Percentiles rank a stretch among this genome's conserved stretches.
Conservation (phyloP, 345 rosid species). For the Triadica sebifera region DNA sequence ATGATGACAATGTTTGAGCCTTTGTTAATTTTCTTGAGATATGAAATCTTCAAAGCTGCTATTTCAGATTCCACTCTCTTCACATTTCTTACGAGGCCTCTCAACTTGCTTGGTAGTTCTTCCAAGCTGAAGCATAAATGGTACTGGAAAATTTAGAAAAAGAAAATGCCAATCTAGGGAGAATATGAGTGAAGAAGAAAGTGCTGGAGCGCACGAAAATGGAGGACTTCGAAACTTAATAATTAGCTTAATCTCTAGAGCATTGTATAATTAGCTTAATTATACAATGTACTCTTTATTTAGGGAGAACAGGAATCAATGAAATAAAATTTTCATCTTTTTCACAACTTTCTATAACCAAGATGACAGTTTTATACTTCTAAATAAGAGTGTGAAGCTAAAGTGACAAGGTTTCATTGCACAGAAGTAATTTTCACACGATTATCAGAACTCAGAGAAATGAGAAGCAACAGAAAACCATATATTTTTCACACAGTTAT, state of each 20-base stretch:
- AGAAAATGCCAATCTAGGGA: not conserved
- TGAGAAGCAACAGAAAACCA: not conserved
- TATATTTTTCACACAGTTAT: not conserved
- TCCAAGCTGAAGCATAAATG: conserved; percentile 53
- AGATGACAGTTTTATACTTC: not conserved
- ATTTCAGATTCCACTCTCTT: conserved; percentile 90
- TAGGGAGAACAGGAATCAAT: not conserved
- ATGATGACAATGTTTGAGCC: conserved; percentile 77
- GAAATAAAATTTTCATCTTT: no score
- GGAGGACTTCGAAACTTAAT: not conserved
- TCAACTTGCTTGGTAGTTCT: conserved; percentile 77
- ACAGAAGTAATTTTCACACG: not conserved
- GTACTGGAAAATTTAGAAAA: conserved; percentile 1
- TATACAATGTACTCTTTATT: not conserved
- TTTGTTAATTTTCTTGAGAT: conserved; percentile 79
- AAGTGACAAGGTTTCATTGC: not conserved
- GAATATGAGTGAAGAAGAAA: not conserved
- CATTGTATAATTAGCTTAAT: not conserved
- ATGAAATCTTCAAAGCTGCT: conserved; percentile 81
- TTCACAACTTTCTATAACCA: not conserved
- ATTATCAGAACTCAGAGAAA: not conserved
- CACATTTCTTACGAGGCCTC: conserved; percentile 59
- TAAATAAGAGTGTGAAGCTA: not conserved
- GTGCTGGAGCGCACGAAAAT: not conserved
- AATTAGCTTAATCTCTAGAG: not conserved